Evolutionary conservation across 78 protist genomes (phyloP).

Genomic region (Dictyostelium purpureum): DNA sequence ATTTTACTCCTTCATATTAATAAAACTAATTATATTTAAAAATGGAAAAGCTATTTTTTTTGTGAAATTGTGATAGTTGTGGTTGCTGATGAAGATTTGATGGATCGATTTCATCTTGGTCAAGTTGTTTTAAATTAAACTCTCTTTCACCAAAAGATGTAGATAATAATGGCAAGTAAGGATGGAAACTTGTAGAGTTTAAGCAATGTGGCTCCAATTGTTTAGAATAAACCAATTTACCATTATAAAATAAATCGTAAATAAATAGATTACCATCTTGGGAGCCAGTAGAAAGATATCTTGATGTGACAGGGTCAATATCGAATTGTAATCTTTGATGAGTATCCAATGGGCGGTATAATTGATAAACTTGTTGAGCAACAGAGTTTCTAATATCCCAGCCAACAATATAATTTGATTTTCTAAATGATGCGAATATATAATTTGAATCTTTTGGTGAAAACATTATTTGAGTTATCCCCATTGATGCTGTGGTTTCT

Average conservation of each 20-base stretch:
- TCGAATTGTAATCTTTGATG: conserved; percentile 60
- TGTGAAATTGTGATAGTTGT: neutral
- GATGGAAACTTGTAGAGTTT: conserved; percentile 26
- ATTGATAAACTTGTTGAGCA: conserved; percentile 7
- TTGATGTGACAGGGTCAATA: conserved; percentile 13
- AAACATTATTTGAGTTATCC: conserved; percentile 37
- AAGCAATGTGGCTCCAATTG: neutral
- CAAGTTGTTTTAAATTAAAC: conserved; percentile 14
- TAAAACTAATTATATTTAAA: too few species aligned
- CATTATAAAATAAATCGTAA: conserved; percentile 15
- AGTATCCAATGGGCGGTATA: neutral
- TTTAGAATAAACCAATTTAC: neutral
- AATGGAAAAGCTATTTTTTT: neutral
- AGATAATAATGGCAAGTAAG: neutral
- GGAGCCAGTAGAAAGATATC: conserved; percentile 40
- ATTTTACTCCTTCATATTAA: too few species aligned
- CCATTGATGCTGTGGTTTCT: neutral
- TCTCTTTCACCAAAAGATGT: conserved; percentile 37
- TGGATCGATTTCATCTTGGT: too few species aligned
- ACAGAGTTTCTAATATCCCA: conserved; percentile 55
- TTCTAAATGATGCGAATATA: conserved; percentile 52
- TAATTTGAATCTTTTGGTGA: conserved; percentile 27
- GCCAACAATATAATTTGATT: conserved; percentile 53
- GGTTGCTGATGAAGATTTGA: neutral
- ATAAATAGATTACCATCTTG: conserved; percentile 38